Base-by-base conservation (phyloP, 1,284 basidiomycete species). In the Chalciporus piperatoides region DNA sequence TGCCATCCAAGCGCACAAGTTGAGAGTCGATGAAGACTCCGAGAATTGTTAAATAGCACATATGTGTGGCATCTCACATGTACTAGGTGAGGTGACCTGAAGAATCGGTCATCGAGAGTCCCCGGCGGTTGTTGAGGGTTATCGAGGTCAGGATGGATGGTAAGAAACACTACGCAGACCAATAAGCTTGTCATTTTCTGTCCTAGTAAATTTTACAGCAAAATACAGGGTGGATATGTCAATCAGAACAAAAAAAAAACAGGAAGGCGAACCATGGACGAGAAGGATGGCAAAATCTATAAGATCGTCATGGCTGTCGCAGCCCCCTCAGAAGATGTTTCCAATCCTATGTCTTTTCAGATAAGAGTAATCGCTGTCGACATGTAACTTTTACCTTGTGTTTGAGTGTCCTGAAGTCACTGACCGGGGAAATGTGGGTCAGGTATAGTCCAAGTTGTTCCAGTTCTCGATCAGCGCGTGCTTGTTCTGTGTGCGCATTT, bases 391-490 rank as follows among this genome's bases (percentile, higher is more conserved):
- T 49, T 37, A 85, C 85, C 71, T 82, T 81, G 55, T 89, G 85
- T 42, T 75, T 70, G 9, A 86, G 61, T 2, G 69, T 71, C 43
- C 74, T 72, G 57, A 87, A 81, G 62, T 86, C 82, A 1, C 68
- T 63, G 19, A 73, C 60, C 28, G 59, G 61, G 2, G 79, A 79
- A 41, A 87, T 77, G 55, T 83, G 78, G 11, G 84, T 56, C 65
- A 89, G 70, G 59, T 92, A 92, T 42, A 70, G 70, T 7, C 76
- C 70, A 12, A 92, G 71, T 58, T 80, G 84, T 38, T 71, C 68
- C 6, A 92, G 72, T 59, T 91, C 88, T 44, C 79, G 75, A 61
- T 92, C 90, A 10, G 75, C 77, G 66, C 71, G 69, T 6, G 77
- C 74, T 52, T 81, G 77, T 9, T 71, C 64, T 11, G 82, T 86